Conservation (phyloP, 768 basidiomycete genomes). For the Mrakia frigida region DNA sequence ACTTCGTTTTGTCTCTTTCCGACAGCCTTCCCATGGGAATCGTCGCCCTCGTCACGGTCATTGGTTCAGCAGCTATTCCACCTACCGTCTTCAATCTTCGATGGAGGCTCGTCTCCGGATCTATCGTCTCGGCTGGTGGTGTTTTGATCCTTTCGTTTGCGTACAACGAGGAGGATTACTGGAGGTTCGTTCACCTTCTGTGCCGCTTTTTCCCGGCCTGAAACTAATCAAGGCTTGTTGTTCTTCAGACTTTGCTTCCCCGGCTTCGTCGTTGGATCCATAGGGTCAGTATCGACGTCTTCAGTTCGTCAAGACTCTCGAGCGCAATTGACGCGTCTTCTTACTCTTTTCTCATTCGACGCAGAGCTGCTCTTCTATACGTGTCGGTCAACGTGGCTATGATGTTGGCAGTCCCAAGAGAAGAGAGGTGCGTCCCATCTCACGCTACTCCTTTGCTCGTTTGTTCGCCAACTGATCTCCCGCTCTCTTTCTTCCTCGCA, state of each 20-base stretch:
- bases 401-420: neutral
- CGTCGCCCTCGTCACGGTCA: neutral
- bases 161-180: constrained; percentile 2
- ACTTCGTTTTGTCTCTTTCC: neutral
- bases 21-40: constrained; percentile 10
- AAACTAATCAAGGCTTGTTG: neutral
- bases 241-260: neutral
- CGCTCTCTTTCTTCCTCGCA: neutral
- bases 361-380: neutral
- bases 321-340: neutral
- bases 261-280: neutral
- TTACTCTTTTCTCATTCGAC: neutral
- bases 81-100: constrained; percentile 1
- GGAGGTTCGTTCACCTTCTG: neutral
- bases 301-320: too few species aligned
- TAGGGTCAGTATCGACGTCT: too few species aligned
- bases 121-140: neutral
- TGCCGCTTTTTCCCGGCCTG: neutral
- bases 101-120: constrained; percentile 3
- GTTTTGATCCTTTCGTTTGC: constrained; percentile 12
- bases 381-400: neutral
- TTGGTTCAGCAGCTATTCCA: neutral
- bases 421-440: neutral
- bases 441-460: too few species aligned
- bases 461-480: neutral